Conservation (phyloP, 768 basidiomycete genomes). For the Podaxis sp. region DNA sequence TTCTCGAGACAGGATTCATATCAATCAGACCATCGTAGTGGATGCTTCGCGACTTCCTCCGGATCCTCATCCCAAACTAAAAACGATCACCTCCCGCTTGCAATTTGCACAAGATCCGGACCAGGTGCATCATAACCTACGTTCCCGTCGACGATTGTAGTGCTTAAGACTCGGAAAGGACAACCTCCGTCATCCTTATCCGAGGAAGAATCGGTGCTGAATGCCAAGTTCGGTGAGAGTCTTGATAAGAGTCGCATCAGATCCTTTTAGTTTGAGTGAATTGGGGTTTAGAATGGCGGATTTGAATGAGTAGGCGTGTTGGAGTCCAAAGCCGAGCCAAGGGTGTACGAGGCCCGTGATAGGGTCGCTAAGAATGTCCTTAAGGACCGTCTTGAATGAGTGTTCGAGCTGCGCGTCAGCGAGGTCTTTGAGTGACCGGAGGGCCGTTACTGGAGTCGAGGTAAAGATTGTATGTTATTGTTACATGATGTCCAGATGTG, state of each 20-base stretch:
- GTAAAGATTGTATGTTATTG: not conserved
- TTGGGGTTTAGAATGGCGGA: not conserved
- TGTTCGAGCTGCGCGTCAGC: not conserved
- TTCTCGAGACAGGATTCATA: not conserved
- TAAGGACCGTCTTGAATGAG: slow-evolving; percentile 8
- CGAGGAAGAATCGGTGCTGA: not conserved
- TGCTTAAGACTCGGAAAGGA: not conserved
- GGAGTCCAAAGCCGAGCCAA: slow-evolving; percentile 18
- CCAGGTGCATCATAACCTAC: not conserved
- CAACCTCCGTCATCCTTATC: not conserved
- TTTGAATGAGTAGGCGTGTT: slow-evolving; percentile 14
- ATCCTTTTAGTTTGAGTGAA: slow-evolving; percentile 12
- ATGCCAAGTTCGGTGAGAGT: slow-evolving; percentile 3
- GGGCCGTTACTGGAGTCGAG: not conserved
- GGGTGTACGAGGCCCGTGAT: slow-evolving; percentile 10
- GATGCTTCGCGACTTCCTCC: not conserved
- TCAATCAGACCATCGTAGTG: not conserved
- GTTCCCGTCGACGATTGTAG: not conserved
- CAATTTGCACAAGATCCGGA: not conserved
- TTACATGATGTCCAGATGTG: slow-evolving; percentile 34
- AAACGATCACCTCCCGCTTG: not conserved
- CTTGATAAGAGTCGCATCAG: slow-evolving; percentile 13
- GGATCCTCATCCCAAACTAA: not conserved
- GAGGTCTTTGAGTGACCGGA: not conserved
- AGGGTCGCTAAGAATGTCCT: not conserved